Conservation (phyloP, 1,284 basidiomycete species). For the Trichosporon faecale region DNA sequence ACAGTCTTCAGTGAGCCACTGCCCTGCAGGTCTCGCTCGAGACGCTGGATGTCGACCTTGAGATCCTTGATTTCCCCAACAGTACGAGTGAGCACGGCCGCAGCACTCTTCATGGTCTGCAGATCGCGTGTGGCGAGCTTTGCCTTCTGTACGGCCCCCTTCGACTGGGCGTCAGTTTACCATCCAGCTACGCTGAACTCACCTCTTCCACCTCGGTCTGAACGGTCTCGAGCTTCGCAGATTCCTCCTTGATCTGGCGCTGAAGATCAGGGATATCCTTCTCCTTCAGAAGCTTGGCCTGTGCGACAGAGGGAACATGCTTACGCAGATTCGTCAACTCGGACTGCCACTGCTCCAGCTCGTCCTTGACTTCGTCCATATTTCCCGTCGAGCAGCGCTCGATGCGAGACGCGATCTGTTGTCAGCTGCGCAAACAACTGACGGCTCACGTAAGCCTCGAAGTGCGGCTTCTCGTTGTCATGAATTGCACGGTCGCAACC, state of each 20-base stretch:
- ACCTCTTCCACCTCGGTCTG: constrained; percentile 59
- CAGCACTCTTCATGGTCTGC: constrained; percentile 63
- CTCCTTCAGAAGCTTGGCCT: constrained; percentile 56
- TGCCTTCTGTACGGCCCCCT: constrained; percentile 38
- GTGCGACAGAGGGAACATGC: constrained; percentile 57
- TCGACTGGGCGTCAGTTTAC: constrained; percentile 27
- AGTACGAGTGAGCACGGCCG: constrained; percentile 62
- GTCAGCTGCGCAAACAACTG: neutral
- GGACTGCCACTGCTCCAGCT: constrained; percentile 62
- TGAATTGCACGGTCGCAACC: constrained; percentile 72
- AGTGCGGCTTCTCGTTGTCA: constrained; percentile 61
- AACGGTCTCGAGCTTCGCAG: constrained; percentile 58
- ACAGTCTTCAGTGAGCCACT: constrained; percentile 75
- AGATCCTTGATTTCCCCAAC: constrained; percentile 66
- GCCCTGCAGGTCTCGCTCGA: constrained; percentile 67
- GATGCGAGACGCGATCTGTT: constrained; percentile 55
- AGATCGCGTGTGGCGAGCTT: constrained; percentile 60
- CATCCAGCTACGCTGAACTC: neutral
- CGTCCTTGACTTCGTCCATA: constrained; percentile 52
- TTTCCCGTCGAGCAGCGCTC: constrained; percentile 33
- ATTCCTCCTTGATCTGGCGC: constrained; percentile 61
- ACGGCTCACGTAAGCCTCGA: constrained; percentile 64
- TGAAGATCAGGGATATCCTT: constrained; percentile 68
- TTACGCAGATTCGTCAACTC: constrained; percentile 62
- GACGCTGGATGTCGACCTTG: constrained; percentile 61